phyloP scores from a whole-genome alignment of 2,329 filamentous ascomycete genomes.

The Raffaelea arxii region DNA sequence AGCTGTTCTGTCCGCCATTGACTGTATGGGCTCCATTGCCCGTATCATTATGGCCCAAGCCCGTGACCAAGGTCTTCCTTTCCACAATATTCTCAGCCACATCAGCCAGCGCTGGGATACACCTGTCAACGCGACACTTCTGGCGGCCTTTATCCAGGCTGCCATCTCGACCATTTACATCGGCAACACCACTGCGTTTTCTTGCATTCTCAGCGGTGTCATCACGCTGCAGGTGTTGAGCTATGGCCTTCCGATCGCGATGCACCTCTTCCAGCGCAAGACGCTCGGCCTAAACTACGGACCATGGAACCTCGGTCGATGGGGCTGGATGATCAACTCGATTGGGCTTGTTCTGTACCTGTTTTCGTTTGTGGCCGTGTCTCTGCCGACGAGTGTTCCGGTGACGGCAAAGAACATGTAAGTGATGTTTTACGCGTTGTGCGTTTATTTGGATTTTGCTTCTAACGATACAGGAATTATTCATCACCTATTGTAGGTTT shows the following conservation, averaged over 20 bases:
- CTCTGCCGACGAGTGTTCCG: slow-evolving; percentile 1
- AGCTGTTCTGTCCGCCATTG: slow-evolving; percentile 1
- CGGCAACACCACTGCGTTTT: slow-evolving; percentile 5
- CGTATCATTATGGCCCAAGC: slow-evolving; percentile 4
- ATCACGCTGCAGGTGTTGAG: slow-evolving; percentile 1
- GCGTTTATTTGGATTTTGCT: no score
- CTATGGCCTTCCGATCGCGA: slow-evolving; percentile 1
- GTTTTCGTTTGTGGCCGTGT: slow-evolving; percentile 1
- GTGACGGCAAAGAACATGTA: slow-evolving; percentile 5
- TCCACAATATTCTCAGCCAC: not conserved
- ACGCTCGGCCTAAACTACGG: not conserved
- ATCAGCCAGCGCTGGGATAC: slow-evolving; percentile 1
- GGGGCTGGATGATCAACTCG: slow-evolving; percentile 2
- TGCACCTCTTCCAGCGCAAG: slow-evolving; percentile 1
- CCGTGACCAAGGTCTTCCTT: slow-evolving; percentile 2
- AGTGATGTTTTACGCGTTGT: no score
- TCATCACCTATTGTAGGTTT: slow-evolving; percentile 4
- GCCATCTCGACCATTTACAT: slow-evolving; percentile 5
- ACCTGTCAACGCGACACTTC: not conserved
- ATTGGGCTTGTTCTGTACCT: slow-evolving; percentile 1
- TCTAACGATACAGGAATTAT: slow-evolving; percentile 6
- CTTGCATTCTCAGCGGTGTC: slow-evolving; percentile 4
- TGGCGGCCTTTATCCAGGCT: not conserved
- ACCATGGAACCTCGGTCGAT: slow-evolving; percentile 2
- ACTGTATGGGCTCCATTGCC: slow-evolving; percentile 5